phyloP scores from a whole-genome alignment of 495 filamentous ascomycete genomes.

The Aspergillus ostianus region DNA sequence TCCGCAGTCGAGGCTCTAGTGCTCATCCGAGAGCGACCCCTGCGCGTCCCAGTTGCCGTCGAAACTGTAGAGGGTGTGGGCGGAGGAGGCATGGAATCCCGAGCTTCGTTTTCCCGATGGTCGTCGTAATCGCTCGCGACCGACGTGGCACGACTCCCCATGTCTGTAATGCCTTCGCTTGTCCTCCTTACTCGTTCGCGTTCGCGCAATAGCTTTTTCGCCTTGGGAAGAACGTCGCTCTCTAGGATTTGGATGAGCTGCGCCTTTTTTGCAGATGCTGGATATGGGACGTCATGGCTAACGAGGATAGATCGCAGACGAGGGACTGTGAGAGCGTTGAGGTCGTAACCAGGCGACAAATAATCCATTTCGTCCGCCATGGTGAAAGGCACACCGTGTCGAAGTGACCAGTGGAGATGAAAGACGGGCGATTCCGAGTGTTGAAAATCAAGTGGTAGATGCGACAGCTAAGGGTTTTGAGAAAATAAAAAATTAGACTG shows the following conservation, averaged over 20 bases:
- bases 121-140: constrained; percentile 46
- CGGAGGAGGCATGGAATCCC: constrained; percentile 47
- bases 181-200: constrained; percentile 74
- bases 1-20: constrained; percentile 36
- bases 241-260: constrained; percentile 84
- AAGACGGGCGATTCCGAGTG: neutral
- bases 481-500: constrained; percentile 7
- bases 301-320: constrained; percentile 86
- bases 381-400: constrained; percentile 18
- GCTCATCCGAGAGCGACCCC: constrained; percentile 41
- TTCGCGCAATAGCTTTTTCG: constrained; percentile 69
- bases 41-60: constrained; percentile 42
- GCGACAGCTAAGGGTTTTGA: neutral
- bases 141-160: constrained; percentile 56
- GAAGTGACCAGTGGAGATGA: neutral
- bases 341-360: constrained; percentile 80
- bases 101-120: constrained; percentile 25
- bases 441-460: neutral
- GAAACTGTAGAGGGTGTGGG: constrained; percentile 44
- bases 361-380: constrained; percentile 78
- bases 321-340: constrained; percentile 76
- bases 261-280: constrained; percentile 81
- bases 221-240: constrained; percentile 72
- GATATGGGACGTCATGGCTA: constrained; percentile 78
- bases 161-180: constrained; percentile 81